phyloP scores from a whole-genome alignment of 208 protist species.

The Trypanosomatidae sp. region DNA sequence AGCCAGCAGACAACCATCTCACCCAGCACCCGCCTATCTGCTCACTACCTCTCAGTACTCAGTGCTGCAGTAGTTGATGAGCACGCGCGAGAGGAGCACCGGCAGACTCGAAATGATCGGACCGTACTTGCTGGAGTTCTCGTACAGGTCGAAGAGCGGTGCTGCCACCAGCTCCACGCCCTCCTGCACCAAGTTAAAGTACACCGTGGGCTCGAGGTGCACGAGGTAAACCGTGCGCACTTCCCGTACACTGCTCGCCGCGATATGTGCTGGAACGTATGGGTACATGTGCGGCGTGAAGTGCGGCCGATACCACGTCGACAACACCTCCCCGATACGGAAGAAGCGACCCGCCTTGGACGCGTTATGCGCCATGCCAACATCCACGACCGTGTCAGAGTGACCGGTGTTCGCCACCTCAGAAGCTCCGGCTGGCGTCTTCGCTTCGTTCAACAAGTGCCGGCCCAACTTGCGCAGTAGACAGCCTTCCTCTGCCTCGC shows the following conservation, averaged over 20 bases:
- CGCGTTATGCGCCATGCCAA: slow-evolving; percentile 28
- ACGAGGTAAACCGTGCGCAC: slow-evolving; percentile 85
- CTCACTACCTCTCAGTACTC: slow-evolving; percentile 35
- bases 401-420: slow-evolving; percentile 11
- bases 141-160: slow-evolving; percentile 92
- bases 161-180: slow-evolving; percentile 85
- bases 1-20: background rate
- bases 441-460: slow-evolving; percentile 67
- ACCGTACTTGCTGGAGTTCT: slow-evolving; percentile 87
- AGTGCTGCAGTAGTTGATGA: slow-evolving; percentile 81
- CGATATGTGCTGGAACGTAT: slow-evolving; percentile 90
- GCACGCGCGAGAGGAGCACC: slow-evolving; percentile 70
- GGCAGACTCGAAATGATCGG: slow-evolving; percentile 82
- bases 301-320: slow-evolving; percentile 82
- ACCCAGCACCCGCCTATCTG: background rate
- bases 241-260: slow-evolving; percentile 77
- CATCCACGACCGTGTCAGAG: slow-evolving; percentile 48
- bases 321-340: slow-evolving; percentile 75
- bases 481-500: slow-evolving; percentile 67
- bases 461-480: slow-evolving; percentile 78
- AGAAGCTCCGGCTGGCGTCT: slow-evolving; percentile 13
- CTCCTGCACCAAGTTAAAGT: slow-evolving; percentile 64
- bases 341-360: slow-evolving; percentile 51
- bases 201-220: slow-evolving; percentile 63
- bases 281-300: slow-evolving; percentile 92